Evolutionary conservation across 2,329 filamentous ascomycete species (phyloP), one percentile per base, ranked within the genome.

Genomic region (Colletotrichum phormii): DNA sequence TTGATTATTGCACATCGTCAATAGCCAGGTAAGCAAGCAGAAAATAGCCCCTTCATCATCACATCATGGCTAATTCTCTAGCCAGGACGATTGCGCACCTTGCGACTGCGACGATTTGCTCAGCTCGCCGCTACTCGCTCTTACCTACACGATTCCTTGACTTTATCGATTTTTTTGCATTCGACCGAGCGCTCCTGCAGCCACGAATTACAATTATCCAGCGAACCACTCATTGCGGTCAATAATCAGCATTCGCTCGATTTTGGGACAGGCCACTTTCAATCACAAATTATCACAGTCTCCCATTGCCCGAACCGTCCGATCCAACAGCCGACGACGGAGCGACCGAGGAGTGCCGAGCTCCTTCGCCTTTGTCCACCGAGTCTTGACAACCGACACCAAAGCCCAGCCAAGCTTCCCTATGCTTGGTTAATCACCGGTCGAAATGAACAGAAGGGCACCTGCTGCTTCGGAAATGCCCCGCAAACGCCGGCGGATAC

Each of bases 401-500:
- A 61, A 35, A 15, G 2, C n/a, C 51, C 15, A 65, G 55, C 55
- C 55, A 51, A 22, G 49, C 35, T 18, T 29, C 46, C 29, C 22
- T 29, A 72, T 72, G 70, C 24, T 26, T 42, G 53, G 53, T 60
- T 60, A 64, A 13, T 55, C 24, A 12, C 33, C 46, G 29, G 61
- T 64, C 49, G 61, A 31, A 49, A 73, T 73, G 71, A 70, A 29
- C 37, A 61, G 42, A 65, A 55, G 49, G 67, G 22, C 37, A 13
- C 12, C 67, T 60, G 8, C 13, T 7, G 24, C 33, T 29, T 18
- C 61, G 12, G 67, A 64, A 8, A 54, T 51, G 67, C 67, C 68
- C n/a, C 59, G 62, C 13, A 73, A 73, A 58, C 71, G 71, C 62
- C 71, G 71, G 37, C 62, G 68, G 53, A 58, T 72, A 35, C 53